These are phyloP conservation scores for Malbranchea zuffiana DNA, from an alignment of 2,329 filamentous ascomycete genomes.

Conservation along the genomic window DNA sequence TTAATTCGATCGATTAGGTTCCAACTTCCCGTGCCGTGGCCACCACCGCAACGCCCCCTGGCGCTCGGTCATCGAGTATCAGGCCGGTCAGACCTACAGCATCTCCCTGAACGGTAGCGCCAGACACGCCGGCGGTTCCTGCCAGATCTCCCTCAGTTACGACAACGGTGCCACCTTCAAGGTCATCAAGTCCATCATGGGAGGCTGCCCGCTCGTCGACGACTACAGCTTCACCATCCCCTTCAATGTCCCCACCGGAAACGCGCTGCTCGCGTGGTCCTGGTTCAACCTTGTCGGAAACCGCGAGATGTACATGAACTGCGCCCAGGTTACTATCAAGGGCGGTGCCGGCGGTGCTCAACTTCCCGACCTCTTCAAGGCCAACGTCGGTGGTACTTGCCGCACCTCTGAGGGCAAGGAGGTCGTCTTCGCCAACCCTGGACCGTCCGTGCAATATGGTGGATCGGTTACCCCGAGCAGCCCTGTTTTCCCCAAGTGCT, in stretches of 20 bases:
- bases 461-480: background rate
- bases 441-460: background rate
- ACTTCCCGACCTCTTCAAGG: slow-evolving; percentile 7
- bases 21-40: slow-evolving; percentile 69
- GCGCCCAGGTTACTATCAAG: slow-evolving; percentile 56
- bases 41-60: slow-evolving; percentile 44
- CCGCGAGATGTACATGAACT: slow-evolving; percentile 62
- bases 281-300: slow-evolving; percentile 59
- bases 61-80: slow-evolving; percentile 49
- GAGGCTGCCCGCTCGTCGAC: slow-evolving; percentile 42
- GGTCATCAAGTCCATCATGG: slow-evolving; percentile 54
- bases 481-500: slow-evolving; percentile 1
- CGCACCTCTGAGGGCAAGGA: slow-evolving; percentile 6
- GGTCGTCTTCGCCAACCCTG: slow-evolving; percentile 5
- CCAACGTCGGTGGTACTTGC: slow-evolving; percentile 8
- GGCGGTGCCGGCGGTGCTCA: slow-evolving; percentile 5
- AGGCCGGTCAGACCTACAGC: slow-evolving; percentile 51
- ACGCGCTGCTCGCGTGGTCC: slow-evolving; percentile 62
- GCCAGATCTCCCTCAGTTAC: slow-evolving; percentile 65
- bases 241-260: slow-evolving; percentile 45
- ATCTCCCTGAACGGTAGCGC: slow-evolving; percentile 54
- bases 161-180: slow-evolving; percentile 60
- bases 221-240: slow-evolving; percentile 59
- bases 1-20: too few species aligned
- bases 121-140: slow-evolving; percentile 59